A percentile compares a stretch with the other conserved stretches of the same genome.
Conservation (phyloP, 75 land plant species). For the Larix kaempferi region DNA sequence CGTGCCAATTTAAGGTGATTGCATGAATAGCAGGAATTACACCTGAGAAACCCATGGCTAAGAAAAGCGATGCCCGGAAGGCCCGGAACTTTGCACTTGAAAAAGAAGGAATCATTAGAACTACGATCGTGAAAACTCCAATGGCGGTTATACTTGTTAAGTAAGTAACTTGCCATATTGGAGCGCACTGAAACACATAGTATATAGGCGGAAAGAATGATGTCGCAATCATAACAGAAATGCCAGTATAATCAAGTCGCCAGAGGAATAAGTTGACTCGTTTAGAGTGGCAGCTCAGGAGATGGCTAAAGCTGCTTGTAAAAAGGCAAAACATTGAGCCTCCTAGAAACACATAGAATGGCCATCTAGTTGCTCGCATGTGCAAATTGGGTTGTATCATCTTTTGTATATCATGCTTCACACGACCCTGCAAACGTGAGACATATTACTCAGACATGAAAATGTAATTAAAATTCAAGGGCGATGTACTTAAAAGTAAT, state of each 20-base stretch:
- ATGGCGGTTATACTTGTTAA: constrained; percentile 46
- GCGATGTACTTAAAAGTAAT: too few species aligned
- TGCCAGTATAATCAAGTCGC: constrained; percentile 80
- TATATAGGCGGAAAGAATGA: constrained; percentile 81
- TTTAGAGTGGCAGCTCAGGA: constrained; percentile 69
- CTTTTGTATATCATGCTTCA: neutral
- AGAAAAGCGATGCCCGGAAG: constrained; percentile 57
- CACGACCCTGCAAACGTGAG: neutral
- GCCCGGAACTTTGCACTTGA: constrained; percentile 42
- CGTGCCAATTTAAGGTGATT: constrained; percentile 39
- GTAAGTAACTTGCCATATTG: constrained; percentile 39
- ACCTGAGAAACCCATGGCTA: constrained; percentile 73
- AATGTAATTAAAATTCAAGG: neutral
- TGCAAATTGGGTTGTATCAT: neutral
- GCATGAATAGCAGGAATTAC: constrained; percentile 67
- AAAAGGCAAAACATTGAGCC: constrained; percentile 73
- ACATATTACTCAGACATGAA: neutral
- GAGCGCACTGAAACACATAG: constrained; percentile 63
- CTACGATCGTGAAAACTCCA: constrained; percentile 36
- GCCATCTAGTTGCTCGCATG: constrained; percentile 48
- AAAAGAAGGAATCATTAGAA: constrained; percentile 53
- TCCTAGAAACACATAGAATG: constrained; percentile 60
- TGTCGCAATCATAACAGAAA: constrained; percentile 64
- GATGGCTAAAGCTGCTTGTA: constrained; percentile 63
- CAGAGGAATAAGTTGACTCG: constrained; percentile 49